Conservation (phyloP, 257 asterid genomes). For the Nicotiana tabacum region DNA sequence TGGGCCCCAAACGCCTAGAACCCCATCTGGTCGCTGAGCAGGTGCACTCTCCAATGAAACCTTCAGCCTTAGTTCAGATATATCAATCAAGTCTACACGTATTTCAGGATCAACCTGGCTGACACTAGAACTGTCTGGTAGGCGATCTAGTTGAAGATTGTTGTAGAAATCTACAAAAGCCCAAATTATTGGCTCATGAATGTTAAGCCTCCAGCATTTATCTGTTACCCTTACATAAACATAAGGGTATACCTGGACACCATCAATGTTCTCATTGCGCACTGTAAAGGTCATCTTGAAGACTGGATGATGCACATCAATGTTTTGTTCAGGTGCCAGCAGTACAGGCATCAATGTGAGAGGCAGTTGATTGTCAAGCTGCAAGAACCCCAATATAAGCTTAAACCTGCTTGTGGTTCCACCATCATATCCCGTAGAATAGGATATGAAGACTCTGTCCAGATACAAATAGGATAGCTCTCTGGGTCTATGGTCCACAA, state of each 20-base stretch:
- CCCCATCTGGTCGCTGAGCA: slow-evolving; percentile 88
- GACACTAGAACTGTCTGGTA: slow-evolving; percentile 61
- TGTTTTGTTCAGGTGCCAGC: slow-evolving; percentile 81
- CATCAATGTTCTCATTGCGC: slow-evolving; percentile 72
- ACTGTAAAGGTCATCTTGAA: slow-evolving; percentile 83
- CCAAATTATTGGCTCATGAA: slow-evolving; percentile 98
- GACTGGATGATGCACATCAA: slow-evolving; percentile 81
- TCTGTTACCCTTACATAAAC: slow-evolving; percentile 80
- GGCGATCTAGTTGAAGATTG: slow-evolving; percentile 74
- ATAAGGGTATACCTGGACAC: slow-evolving; percentile 87
- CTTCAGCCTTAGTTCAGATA: slow-evolving; percentile 86
- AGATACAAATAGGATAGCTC: slow-evolving; percentile 87
- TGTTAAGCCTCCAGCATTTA: slow-evolving; percentile 76
- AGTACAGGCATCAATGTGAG: slow-evolving; percentile 89
- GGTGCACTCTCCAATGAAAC: slow-evolving; percentile 91
- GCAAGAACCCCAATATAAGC: slow-evolving; percentile 82
- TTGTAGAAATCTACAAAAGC: slow-evolving; percentile 79
- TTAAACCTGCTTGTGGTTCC: slow-evolving; percentile 98
- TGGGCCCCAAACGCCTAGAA: slow-evolving; percentile 96
- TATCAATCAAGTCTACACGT: slow-evolving; percentile 90
- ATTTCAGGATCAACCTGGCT: slow-evolving; percentile 98
- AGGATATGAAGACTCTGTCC: slow-evolving; percentile 78
- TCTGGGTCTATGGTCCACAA: slow-evolving; percentile 83
- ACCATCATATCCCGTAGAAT: slow-evolving; percentile 90
- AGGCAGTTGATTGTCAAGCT: slow-evolving; percentile 95